Base-by-base conservation (phyloP, 306 rosid genomes). In the Hippophae tibetana region DNA sequence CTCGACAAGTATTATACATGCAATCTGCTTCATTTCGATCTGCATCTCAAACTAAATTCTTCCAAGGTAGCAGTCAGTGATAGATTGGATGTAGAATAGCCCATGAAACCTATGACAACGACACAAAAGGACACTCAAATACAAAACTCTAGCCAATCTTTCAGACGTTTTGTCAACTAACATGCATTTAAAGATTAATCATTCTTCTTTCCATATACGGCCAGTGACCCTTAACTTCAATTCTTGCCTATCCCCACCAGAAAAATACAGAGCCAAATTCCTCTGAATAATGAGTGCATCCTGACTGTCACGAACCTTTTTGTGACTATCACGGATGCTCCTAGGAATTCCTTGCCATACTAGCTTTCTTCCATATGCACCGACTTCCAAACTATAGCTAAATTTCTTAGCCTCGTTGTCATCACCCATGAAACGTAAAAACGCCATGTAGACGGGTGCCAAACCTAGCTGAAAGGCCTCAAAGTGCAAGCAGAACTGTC, bases 131-230 rank as follows among this genome's bases (percentile, higher is more conserved):
- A 69, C 55, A 47, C 5, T 14, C 9, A 66, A 56, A 5, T 1
- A 44, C 13, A 52, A 11, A 26, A 70, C 50, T 49, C 61, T 38
- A 58, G 66, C 60, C 64, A 52, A 65, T 59, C 77, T 49, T 59
- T 13, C 42, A 31, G 43, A 18, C 23, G 51, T 56, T 61, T 58
- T 57, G 13, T 52, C 13, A 52, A 56, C 66, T 52, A 71, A 82
- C 85, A 86, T 54, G 43, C 61, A 31, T 60, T 48, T 65, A 47
- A 54, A 53, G 51, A 44, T 62, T 54, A 66, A 60, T 63, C 77
- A 87, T 58, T 88, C 95, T 79, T 92, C 96, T 82, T 81, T 87
- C 98, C 96, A 87, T 72, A 92, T 92, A 54, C 98, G 96, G 60
- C 98, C 95, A 1, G 89, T 85, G 65, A 92, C 81, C 73, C 96